Evolutionary conservation across 305 asterid species (phyloP).

Genomic region (Fraxinus platypoda): DNA sequence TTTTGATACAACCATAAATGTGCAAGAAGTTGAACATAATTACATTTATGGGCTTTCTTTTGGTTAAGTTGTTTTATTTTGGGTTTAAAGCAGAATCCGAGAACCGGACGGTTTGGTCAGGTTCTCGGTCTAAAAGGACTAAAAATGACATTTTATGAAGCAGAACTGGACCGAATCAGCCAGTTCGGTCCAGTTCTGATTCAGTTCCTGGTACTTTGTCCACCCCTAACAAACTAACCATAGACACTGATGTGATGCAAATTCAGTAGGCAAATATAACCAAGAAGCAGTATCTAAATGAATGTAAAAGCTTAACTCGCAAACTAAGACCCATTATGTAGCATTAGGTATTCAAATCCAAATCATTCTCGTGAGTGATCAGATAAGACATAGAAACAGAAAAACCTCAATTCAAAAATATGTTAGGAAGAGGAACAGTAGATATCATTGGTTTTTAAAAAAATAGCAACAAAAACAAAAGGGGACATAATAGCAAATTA

Average conservation of each 20-base stretch:
- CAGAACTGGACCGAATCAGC: too few relatives aligned
- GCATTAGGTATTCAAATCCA: not conserved
- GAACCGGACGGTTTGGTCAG: too few relatives aligned
- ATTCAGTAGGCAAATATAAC: not conserved
- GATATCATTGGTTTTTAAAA: not conserved
- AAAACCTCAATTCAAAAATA: not conserved
- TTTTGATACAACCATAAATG: too few relatives aligned
- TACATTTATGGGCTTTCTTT: too few relatives aligned
- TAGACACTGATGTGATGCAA: not conserved
- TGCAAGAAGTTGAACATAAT: too few relatives aligned
- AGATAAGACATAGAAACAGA: not conserved
- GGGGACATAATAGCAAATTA: not conserved
- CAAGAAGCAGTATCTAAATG: not conserved
- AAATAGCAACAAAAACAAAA: not conserved
- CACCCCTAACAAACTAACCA: not conserved
- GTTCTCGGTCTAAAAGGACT: too few relatives aligned
- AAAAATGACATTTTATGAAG: too few relatives aligned
- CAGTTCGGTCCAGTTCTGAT: too few relatives aligned
- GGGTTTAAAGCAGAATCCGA: too few relatives aligned
- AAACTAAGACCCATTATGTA: not conserved
- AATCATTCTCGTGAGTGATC: not conserved
- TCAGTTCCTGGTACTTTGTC: too few relatives aligned
- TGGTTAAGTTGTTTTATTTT: too few relatives aligned
- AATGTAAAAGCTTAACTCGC: not conserved
- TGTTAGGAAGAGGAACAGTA: not conserved